These are phyloP conservation scores for Edaphochlamys debaryana DNA, from an alignment of 139 green algal species.

Conservation along the genomic window DNA sequence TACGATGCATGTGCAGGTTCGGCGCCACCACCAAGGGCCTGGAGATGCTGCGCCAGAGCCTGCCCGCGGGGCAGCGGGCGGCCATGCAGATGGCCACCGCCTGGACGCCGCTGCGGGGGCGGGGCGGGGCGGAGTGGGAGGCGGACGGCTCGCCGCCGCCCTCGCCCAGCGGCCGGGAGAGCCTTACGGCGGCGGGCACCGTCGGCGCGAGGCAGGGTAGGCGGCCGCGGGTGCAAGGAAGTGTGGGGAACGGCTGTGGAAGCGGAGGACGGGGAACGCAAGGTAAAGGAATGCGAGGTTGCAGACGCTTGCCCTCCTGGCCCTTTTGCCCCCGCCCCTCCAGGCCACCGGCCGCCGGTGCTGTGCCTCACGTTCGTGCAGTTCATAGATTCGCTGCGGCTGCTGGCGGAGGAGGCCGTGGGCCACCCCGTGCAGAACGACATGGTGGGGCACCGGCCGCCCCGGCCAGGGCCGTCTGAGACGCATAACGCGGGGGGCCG, in stretches of 20 bases:
- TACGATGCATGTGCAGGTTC: not conserved
- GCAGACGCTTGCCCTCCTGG: too few species aligned
- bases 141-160: not conserved
- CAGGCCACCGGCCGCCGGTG: constrained; percentile 30
- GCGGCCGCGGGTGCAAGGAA: too few species aligned
- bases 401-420: constrained; percentile 41
- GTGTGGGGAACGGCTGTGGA: too few species aligned
- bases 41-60: constrained; percentile 3
- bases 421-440: not conserved
- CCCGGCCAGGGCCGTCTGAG: not conserved
- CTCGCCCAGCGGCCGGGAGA: too few species aligned
- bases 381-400: constrained; percentile 44
- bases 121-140: not conserved
- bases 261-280: too few species aligned
- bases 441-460: not conserved
- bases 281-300: too few species aligned
- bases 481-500: not conserved
- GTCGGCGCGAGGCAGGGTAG: too few species aligned
- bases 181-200: too few species aligned
- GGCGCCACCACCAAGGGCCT: not conserved
- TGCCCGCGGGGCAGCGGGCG: not conserved
- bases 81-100: not conserved
- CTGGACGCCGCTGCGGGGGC: not conserved
- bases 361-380: constrained; percentile 32
- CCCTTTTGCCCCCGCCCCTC: not conserved